These are phyloP conservation scores for Ophiostoma novo-ulmi DNA, from an alignment of 2,329 filamentous ascomycete species.

Conservation along the genomic window DNA sequence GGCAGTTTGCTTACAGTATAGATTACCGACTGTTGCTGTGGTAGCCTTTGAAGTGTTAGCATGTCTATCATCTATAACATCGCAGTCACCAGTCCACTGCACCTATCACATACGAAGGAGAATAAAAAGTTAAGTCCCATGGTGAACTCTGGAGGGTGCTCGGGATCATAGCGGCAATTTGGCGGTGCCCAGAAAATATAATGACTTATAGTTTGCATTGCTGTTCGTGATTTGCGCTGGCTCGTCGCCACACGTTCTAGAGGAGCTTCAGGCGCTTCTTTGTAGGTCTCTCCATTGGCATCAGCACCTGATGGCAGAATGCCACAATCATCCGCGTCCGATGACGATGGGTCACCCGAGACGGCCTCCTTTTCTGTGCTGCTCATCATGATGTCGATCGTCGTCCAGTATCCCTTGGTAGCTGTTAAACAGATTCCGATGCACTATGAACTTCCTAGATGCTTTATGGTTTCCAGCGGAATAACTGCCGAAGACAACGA, in stretches of 20 bases:
- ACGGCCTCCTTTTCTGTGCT: not conserved
- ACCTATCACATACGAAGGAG: conserved; percentile 46
- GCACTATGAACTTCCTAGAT: not conserved
- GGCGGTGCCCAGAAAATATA: conserved; percentile 40
- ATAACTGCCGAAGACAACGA: not conserved
- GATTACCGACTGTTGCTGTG: conserved; percentile 69
- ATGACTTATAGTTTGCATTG: not conserved
- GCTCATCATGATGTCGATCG: not conserved
- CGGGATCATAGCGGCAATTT: conserved; percentile 62
- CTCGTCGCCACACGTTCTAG: not conserved
- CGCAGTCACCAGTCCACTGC: not conserved
- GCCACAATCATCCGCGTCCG: not conserved
- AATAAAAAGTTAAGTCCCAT: conserved; percentile 66
- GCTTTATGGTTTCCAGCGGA: too few relatives aligned
- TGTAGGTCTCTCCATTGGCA: not conserved
- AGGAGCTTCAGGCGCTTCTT: not conserved
- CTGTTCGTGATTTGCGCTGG: not conserved
- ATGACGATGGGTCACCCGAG: not conserved
- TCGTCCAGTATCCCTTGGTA: not conserved
- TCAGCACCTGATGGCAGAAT: not conserved
- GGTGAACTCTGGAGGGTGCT: conserved; percentile 62
- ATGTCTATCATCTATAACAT: not conserved
- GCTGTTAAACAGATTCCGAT: not conserved
- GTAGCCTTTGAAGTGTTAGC: conserved; percentile 38
- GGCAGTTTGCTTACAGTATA: conserved; percentile 47